Evolutionary conservation across 257 asterid genomes (phyloP), one percentile per base, ranked within the genome.

Genomic region (Solanum okadae): DNA sequence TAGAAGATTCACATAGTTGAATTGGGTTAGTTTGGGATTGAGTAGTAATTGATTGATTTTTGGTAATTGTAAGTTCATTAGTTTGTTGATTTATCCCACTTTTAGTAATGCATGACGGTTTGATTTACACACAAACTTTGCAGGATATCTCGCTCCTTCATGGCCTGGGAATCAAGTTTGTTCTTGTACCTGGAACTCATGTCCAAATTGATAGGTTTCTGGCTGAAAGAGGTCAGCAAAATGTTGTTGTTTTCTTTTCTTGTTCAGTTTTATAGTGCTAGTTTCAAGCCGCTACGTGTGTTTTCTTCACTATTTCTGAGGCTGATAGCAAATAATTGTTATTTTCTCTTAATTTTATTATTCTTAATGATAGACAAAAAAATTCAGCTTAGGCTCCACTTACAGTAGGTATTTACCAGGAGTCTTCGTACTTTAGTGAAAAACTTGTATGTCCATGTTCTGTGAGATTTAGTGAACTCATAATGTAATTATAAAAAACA

Each of bases 81-180:
- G 65, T 81, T 79, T 29, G 68, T 81, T 46, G 68, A 81, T 46
- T 81, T 81, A 38, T n/a, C 20, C 34, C 9, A n/a, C 61, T 40
- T 12, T 15, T 35, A 15, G n/a, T 79, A 44, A 42, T 42, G 25
- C 59, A 15, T 29, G 85, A 29, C 0, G 68, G 40, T 81, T 70
- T 27, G 40, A 46, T 8, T 49, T 46, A 16, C 29, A 4, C 37
- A 29, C 65, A 81, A 46, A 81, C 29, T 23, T 83, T 90, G 90
- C 89, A 97, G 99, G 99, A 97, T 90, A 94, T 97, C 65, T 95
- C 99, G 86, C 94, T 96, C 11, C 98, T 97, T 90, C 99, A 95
- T 91, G 98, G 98, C 42, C 89, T 96, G 88, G 99, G 99, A 86
- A 94, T 97, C 94, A 97, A 95, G 87, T 95, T 97, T 90, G 98